Percentiles rank a stretch among this genome's conserved stretches.
phyloP scores from a whole-genome alignment of 371 early-diverging fungal species.

The Smittium mucronatum region DNA sequence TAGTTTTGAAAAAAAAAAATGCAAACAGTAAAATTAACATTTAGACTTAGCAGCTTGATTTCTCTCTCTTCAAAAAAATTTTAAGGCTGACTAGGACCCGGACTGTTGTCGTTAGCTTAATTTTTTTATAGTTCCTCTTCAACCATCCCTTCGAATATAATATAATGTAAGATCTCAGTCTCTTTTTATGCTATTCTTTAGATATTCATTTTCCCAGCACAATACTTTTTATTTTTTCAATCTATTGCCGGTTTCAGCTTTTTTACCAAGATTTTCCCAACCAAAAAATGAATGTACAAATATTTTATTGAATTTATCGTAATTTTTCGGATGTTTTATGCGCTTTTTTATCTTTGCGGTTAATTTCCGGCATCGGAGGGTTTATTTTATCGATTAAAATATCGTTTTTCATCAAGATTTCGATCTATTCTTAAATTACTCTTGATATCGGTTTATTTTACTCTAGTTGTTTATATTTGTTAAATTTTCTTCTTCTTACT shows the following conservation, averaged over 20 bases:
- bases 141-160: not conserved
- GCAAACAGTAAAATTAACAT: not conserved
- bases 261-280: not conserved
- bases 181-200: not conserved
- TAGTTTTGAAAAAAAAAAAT: not conserved
- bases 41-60: not conserved
- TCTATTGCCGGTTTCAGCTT: not conserved
- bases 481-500: not conserved
- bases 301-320: not conserved
- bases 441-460: not conserved
- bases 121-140: not conserved
- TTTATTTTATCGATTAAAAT: too few species aligned
- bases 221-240: not conserved
- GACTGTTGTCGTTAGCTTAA: not conserved
- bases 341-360: not conserved
- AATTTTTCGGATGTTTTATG: not conserved
- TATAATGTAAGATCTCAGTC: not conserved
- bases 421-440: not conserved
- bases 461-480: not conserved
- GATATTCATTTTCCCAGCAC: not conserved
- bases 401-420: not conserved
- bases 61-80: conserved; percentile 1
- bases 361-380: too few species aligned
- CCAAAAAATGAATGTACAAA: not conserved
- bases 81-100: not conserved